Conservation (phyloP, 257 asterid genomes). For the Solanum habrochaites region DNA sequence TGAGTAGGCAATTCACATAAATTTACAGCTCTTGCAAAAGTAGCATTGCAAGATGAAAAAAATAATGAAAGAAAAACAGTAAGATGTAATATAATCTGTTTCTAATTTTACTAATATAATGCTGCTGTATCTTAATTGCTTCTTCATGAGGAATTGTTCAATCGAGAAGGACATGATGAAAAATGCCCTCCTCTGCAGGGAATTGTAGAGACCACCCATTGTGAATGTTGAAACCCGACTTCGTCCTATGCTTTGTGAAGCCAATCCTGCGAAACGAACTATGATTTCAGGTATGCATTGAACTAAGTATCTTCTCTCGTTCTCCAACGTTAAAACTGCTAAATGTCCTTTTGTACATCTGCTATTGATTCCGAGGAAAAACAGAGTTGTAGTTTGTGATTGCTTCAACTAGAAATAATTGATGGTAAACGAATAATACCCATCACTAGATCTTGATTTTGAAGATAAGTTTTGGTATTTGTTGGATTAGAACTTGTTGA, state of each 20-base stretch:
- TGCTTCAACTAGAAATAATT: background rate
- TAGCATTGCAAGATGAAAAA: too few relatives aligned
- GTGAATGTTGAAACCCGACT: constrained; percentile 3
- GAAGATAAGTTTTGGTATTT: background rate
- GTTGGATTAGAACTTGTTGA: background rate
- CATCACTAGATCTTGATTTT: background rate
- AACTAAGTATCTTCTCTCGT: background rate
- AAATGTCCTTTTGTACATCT: constrained; percentile 5
- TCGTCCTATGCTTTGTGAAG: background rate
- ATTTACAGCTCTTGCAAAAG: background rate
- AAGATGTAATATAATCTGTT: too few relatives aligned
- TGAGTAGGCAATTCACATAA: background rate
- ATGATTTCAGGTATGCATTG: constrained; percentile 2
- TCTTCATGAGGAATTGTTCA: background rate
- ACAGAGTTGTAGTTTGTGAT: constrained; percentile 14
- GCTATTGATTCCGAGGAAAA: background rate
- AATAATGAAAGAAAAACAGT: too few relatives aligned
- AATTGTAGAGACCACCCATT: background rate
- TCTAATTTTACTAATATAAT: too few relatives aligned
- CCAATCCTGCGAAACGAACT: background rate
- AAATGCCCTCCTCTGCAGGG: background rate
- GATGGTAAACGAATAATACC: constrained; percentile 15
- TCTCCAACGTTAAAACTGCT: background rate
- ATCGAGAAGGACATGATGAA: constrained; percentile 1
- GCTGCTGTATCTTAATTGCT: background rate